phyloP scores from a whole-genome alignment of 257 asterid species.

The Nicotiana attenuata region DNA sequence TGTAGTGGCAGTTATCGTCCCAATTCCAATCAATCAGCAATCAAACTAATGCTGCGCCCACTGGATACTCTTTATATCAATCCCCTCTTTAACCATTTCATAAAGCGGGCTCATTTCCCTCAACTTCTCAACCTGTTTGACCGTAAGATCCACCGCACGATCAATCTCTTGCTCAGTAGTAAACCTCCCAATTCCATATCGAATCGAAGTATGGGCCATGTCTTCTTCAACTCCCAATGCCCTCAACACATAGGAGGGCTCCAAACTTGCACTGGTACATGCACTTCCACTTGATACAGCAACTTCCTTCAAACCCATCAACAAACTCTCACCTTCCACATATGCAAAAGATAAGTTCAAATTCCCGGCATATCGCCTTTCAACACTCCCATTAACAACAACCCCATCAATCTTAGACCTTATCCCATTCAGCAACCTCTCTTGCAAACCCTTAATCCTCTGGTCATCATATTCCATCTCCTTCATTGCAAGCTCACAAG shows the following conservation, averaged over 20 bases:
- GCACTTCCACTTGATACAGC: constrained; percentile 99
- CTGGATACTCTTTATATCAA: constrained; percentile 79
- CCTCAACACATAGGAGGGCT: constrained; percentile 93
- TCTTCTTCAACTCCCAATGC: constrained; percentile 98
- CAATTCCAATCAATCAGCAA: background rate
- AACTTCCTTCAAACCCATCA: constrained; percentile 97
- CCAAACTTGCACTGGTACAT: constrained; percentile 95
- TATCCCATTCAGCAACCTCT: constrained; percentile 66
- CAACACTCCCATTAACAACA: constrained; percentile 89
- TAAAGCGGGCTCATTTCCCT: constrained; percentile 98
- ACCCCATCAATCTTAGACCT: constrained; percentile 68
- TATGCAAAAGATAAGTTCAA: constrained; percentile 89
- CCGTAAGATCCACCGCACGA: constrained; percentile 79
- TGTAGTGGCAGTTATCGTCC: background rate
- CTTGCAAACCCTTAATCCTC: constrained; percentile 58
- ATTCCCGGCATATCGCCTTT: constrained; percentile 77
- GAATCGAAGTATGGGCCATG: constrained; percentile 95
- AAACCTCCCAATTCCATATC: constrained; percentile 97
- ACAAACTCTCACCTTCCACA: constrained; percentile 97
- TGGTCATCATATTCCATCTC: constrained; percentile 86
- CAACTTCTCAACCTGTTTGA: constrained; percentile 84
- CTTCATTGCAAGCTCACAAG: constrained; percentile 86
- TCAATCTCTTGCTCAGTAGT: constrained; percentile 90
- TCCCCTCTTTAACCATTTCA: constrained; percentile 94
- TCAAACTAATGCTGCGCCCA: constrained; percentile 76